Conservation (phyloP, 768 basidiomycete species). For the Hypsizygus marmoreus region DNA sequence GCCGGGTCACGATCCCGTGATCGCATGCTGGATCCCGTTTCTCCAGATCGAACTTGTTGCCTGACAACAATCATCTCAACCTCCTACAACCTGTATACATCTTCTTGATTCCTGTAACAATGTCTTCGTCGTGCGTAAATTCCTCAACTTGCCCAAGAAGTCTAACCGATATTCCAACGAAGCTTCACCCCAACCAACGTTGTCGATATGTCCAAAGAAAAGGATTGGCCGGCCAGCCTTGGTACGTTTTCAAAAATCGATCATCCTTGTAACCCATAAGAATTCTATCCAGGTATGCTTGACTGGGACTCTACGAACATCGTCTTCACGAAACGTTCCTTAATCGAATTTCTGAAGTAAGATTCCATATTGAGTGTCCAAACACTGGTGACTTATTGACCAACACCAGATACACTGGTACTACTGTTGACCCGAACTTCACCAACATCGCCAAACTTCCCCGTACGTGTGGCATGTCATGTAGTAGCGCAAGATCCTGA, state of each 20-base stretch:
- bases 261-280: neutral
- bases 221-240: conserved; percentile 69
- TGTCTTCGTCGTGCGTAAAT: conserved; percentile 43
- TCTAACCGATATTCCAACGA: neutral
- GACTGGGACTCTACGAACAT: conserved; percentile 80
- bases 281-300: conserved; percentile 61
- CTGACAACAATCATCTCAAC: conserved; percentile 4
- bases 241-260: conserved; percentile 42
- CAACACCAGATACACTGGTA: conserved; percentile 62
- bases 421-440: conserved; percentile 77
- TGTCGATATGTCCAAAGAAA: conserved; percentile 67
- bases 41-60: neutral
- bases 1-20: conserved; percentile 13
- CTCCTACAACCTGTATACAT: neutral
- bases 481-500: neutral
- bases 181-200: conserved; percentile 61
- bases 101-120: conserved; percentile 18
- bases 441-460: conserved; percentile 75
- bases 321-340: conserved; percentile 75
- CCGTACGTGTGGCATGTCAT: conserved; percentile 41
- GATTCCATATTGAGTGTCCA: too few relatives aligned
- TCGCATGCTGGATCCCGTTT: too few relatives aligned
- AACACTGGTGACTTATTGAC: too few relatives aligned
- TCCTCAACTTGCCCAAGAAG: neutral
- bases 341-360: conserved; percentile 80